Conservation (phyloP, 306 rosid genomes). For the Lagenaria siceraria region DNA sequence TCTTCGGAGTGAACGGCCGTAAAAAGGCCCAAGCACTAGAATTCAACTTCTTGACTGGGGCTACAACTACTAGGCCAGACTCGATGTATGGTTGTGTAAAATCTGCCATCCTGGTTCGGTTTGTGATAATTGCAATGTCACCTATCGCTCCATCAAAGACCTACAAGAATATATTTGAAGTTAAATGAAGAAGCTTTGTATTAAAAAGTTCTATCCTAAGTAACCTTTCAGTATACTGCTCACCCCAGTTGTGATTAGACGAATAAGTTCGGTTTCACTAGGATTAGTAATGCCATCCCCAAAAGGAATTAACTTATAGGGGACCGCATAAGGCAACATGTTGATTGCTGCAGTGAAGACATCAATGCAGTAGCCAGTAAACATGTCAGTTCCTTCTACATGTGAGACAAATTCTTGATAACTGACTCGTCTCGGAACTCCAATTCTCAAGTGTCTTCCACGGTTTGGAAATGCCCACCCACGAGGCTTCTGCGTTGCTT, state of each 20-base stretch:
- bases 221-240: constrained; percentile 21
- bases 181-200: constrained; percentile 8
- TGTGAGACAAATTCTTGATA: constrained; percentile 49
- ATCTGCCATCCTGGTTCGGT: constrained; percentile 77
- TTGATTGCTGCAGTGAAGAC: constrained; percentile 70
- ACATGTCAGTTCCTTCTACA: constrained; percentile 36
- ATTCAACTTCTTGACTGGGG: constrained; percentile 36
- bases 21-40: constrained; percentile 82
- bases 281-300: constrained; percentile 71
- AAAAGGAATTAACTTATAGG: constrained; percentile 39
- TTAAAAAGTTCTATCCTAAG: constrained; percentile 4
- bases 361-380: constrained; percentile 81
- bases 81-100: constrained; percentile 88
- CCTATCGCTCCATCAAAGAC: constrained; percentile 77
- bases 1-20: constrained; percentile 50
- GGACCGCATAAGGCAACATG: constrained; percentile 78
- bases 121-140: constrained; percentile 74
- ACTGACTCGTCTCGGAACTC: constrained; percentile 54
- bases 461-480: constrained; percentile 92
- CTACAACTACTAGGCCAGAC: constrained; percentile 90
- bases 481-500: constrained; percentile 51
- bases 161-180: constrained; percentile 26
- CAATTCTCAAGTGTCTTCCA: constrained; percentile 69
- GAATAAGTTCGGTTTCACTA: constrained; percentile 45
- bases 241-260: constrained; percentile 55